Evolutionary conservation across 23 red algal species (phyloP).

Genomic region (Pyropia yezoensis): DNA sequence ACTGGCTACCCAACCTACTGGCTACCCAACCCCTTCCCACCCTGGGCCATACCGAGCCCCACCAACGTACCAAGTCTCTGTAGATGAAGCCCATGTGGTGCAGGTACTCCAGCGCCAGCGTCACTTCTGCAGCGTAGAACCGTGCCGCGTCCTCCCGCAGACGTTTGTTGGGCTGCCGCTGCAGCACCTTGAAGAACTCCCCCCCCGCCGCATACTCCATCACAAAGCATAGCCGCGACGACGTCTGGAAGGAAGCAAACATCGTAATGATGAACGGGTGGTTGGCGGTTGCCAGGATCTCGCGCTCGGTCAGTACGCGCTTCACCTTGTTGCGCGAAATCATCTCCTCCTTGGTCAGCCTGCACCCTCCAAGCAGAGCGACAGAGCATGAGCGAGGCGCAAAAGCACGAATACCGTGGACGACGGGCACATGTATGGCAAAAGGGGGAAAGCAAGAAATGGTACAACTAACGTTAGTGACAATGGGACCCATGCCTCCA

Average conservation of each 20-base stretch:
- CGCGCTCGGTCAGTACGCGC: constrained; percentile 77
- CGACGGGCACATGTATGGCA: too few species aligned
- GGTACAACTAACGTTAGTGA: too few species aligned
- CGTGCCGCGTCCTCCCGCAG: constrained; percentile 70
- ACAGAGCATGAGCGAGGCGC: too few species aligned
- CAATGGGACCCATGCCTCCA: too few species aligned
- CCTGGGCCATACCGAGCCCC: too few species aligned
- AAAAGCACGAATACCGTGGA: too few species aligned
- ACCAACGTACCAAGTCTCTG: constrained; percentile 25
- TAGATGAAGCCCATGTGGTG: constrained; percentile 90
- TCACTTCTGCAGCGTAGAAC: constrained; percentile 86
- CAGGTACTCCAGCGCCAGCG: constrained; percentile 70
- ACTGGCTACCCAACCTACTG: too few species aligned
- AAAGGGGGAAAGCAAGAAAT: too few species aligned
- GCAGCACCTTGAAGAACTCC: constrained; percentile 78
- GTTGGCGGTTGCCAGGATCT: constrained; percentile 80
- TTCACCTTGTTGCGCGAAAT: constrained; percentile 82
- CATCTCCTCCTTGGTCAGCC: constrained; percentile 78
- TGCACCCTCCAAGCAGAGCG: background rate
- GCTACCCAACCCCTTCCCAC: too few species aligned
- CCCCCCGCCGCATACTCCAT: constrained; percentile 81
- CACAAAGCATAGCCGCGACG: constrained; percentile 64
- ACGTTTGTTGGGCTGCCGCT: constrained; percentile 61
- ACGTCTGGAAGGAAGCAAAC: constrained; percentile 92
- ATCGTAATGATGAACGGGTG: constrained; percentile 88